Evolutionary conservation across 2,329 filamentous ascomycete genomes (phyloP).

Genomic region (Epicoccum nigrum): DNA sequence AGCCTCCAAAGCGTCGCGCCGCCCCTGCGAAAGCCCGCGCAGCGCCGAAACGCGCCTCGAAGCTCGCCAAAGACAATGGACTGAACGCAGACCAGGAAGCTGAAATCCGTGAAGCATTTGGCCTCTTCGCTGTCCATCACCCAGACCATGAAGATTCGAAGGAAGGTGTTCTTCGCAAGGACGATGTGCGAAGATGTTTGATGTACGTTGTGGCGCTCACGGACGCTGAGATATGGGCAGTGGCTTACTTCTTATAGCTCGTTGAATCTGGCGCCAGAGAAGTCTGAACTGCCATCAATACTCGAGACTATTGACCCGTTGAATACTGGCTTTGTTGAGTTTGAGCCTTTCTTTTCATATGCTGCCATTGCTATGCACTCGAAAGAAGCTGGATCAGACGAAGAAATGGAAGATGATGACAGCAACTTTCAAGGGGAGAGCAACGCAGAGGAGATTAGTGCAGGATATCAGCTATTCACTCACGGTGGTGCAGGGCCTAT

Average conservation of each 20-base stretch:
- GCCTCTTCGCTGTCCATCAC: conserved; percentile 67
- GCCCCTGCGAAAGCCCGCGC: conserved; percentile 26
- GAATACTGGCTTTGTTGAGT: conserved; percentile 75
- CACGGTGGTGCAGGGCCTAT: conserved; percentile 67
- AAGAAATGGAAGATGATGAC: conserved; percentile 54
- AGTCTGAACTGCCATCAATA: conserved; percentile 76
- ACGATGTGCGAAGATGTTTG: conserved; percentile 56
- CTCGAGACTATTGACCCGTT: conserved; percentile 83
- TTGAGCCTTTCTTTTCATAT: conserved; percentile 82
- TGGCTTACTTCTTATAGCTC: conserved; percentile 61
- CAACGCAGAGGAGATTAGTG: conserved; percentile 72
- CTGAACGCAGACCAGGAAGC: conserved; percentile 82
- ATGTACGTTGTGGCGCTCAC: conserved; percentile 52
- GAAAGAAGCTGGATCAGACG: conserved; percentile 40
- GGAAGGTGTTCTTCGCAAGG: conserved; percentile 50
- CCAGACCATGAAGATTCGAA: conserved; percentile 72
- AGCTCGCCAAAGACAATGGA: conserved; percentile 90
- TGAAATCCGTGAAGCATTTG: conserved; percentile 90
- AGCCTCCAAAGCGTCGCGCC: conserved; percentile 43
- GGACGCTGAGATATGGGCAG: neutral
- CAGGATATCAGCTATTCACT: conserved; percentile 83
- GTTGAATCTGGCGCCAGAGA: conserved; percentile 73
- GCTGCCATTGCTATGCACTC: conserved; percentile 81
- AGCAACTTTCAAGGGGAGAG: conserved; percentile 41
- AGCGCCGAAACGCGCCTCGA: conserved; percentile 67